A percentile compares a stretch with the other conserved stretches of the same genome.
Conservation (phyloP, 192 early-diverging fungal species). For the Neocallimastix lanati region DNA sequence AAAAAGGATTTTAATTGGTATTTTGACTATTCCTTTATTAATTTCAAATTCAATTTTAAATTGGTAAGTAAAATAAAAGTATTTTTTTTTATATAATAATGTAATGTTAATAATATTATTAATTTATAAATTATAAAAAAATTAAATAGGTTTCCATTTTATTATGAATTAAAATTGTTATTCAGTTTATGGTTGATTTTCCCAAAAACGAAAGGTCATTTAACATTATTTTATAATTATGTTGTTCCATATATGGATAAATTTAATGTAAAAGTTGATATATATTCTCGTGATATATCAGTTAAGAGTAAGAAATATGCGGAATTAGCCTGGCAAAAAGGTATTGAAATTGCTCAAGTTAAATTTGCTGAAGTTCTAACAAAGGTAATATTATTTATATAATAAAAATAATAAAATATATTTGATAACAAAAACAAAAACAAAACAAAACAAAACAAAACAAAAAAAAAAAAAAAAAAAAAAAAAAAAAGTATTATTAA, state of each 20-base stretch:
- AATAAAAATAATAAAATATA: no score
- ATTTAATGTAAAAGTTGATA: not conserved
- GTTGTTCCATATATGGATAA: not conserved
- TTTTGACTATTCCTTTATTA: not conserved
- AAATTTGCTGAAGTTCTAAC: not conserved
- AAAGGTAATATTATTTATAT: not conserved
- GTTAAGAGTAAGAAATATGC: not conserved
- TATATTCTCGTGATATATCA: not conserved
- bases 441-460: no score
- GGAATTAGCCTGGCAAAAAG: not conserved
- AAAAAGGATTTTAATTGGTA: not conserved
- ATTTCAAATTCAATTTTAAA: not conserved
- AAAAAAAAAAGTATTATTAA: no score
- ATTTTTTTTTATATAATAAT: no score
- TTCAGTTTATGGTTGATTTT: not conserved
- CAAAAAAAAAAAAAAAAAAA: no score
- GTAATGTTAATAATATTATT: no score
- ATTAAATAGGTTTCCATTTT: not conserved
- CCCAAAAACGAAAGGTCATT: not conserved
- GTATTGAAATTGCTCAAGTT: not conserved
- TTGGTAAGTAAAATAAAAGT: no score
- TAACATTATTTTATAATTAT: not conserved
- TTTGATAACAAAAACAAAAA: no score
- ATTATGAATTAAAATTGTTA: not conserved
- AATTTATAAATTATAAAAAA: no score